Conservation (phyloP, 2,329 filamentous ascomycete genomes). For the Calonectria pteridis region DNA sequence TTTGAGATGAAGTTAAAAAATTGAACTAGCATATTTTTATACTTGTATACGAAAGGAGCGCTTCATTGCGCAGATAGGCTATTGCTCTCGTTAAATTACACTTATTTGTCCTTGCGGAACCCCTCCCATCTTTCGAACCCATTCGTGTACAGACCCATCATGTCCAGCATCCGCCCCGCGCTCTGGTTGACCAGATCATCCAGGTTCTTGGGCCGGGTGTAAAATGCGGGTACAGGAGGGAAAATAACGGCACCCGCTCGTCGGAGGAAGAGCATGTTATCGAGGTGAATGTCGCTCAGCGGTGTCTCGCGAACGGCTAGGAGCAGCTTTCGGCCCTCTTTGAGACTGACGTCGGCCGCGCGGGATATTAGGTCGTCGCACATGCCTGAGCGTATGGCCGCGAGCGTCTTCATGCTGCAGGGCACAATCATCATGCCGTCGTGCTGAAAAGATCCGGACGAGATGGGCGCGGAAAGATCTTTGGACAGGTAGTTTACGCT, state of each 20-base stretch:
- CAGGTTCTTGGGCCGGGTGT: conserved; percentile 53
- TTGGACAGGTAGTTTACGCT: not conserved
- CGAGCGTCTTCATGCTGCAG: conserved; percentile 63
- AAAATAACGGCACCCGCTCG: conserved; percentile 57
- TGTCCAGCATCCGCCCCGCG: conserved; percentile 26
- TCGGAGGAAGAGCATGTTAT: conserved; percentile 58
- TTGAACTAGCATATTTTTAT: not conserved
- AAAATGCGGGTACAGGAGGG: conserved; percentile 59
- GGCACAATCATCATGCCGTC: conserved; percentile 63
- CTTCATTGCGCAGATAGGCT: not conserved
- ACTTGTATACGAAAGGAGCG: not conserved
- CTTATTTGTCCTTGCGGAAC: conserved; percentile 3
- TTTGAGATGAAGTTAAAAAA: not conserved
- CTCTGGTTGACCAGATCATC: conserved; percentile 53
- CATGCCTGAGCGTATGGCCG: conserved; percentile 55
- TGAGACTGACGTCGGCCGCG: conserved; percentile 60
- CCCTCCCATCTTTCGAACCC: conserved; percentile 10
- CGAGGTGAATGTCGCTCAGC: conserved; percentile 59
- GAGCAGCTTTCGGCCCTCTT: conserved; percentile 56
- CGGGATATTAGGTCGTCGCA: conserved; percentile 60
- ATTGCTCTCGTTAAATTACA: not conserved
- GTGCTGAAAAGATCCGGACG: conserved; percentile 6
- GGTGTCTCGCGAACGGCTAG: conserved; percentile 59
- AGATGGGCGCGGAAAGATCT: conserved; percentile 9
- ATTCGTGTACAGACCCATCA: conserved; percentile 16